phyloP scores from a whole-genome alignment of 2,329 filamentous ascomycete genomes.

The Xylaria digitata region DNA sequence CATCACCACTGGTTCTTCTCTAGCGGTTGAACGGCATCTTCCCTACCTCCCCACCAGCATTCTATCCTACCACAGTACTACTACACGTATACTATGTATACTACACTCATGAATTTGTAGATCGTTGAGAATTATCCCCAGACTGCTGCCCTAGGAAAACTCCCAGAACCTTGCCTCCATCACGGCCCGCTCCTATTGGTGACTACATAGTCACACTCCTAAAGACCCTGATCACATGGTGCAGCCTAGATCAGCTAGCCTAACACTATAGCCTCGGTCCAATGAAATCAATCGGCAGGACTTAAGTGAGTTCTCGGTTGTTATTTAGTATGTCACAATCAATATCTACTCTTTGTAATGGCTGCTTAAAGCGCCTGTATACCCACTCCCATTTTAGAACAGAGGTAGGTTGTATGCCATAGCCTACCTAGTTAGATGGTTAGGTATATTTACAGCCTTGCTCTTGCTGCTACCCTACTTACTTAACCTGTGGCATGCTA shows the following conservation, averaged over 20 bases:
- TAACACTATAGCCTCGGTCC: conserved; percentile 15
- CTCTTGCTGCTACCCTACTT: not conserved
- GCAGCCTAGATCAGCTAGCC: not conserved
- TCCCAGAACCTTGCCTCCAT: not conserved
- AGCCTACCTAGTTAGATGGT: not conserved
- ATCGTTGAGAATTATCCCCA: not conserved
- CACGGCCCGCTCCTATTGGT: not conserved
- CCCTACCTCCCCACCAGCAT: not conserved
- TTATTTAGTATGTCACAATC: too few species aligned
- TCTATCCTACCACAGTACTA: not conserved
- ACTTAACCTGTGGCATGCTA: too few species aligned
- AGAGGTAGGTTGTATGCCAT: conserved; percentile 1
- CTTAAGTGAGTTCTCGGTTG: not conserved
- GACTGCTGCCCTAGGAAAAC: too few species aligned
- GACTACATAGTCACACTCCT: not conserved
- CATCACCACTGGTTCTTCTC: conserved; percentile 4
- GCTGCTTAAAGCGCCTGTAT: too few species aligned
- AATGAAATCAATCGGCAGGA: not conserved
- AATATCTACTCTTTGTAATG: too few species aligned
- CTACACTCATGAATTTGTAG: not conserved
- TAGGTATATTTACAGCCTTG: not conserved
- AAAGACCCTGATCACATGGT: conserved; percentile 4
- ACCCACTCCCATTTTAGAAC: not conserved
- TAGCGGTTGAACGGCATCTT: conserved; percentile 9
- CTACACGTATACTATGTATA: too few species aligned